Evolutionary conservation across 768 basidiomycete genomes (phyloP).

Genomic region (Phlebiopsis flavidoalba): DNA sequence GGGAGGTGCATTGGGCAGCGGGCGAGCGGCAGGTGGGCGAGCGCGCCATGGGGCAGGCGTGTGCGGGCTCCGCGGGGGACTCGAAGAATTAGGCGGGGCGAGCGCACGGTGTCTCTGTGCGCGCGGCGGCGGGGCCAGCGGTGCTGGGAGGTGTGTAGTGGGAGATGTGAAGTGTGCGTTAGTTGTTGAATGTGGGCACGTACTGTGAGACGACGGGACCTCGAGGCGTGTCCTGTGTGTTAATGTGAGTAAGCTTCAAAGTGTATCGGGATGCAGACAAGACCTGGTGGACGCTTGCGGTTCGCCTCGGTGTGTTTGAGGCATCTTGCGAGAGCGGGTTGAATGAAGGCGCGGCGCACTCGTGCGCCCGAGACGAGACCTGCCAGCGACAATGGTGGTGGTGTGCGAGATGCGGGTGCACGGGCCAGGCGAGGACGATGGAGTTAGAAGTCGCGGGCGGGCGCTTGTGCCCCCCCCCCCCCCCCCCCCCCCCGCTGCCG

Average conservation of each 20-base stretch:
- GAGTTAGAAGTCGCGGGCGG: neutral
- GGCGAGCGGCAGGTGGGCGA: conserved; percentile 25
- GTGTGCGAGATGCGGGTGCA: neutral
- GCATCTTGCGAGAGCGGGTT: conserved; percentile 88
- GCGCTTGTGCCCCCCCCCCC: no score
- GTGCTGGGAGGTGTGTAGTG: conserved; percentile 69
- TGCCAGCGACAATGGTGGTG: conserved; percentile 57
- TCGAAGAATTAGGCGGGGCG: conserved; percentile 82
- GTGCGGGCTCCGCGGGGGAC: conserved; percentile 7
- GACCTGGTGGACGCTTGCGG: conserved; percentile 83
- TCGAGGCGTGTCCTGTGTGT: conserved; percentile 61
- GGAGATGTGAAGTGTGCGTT: neutral
- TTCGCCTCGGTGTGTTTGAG: conserved; percentile 88
- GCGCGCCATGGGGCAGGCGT: neutral
- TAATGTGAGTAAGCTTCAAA: neutral
- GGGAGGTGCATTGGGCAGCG: conserved; percentile 24
- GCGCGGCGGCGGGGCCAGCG: conserved; percentile 45
- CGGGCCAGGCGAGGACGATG: neutral
- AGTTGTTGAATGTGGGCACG: conserved; percentile 15
- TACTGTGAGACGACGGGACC: conserved; percentile 69
- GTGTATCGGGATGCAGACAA: conserved; percentile 16
- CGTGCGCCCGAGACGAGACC: conserved; percentile 81
- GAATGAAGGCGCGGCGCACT: conserved; percentile 76
- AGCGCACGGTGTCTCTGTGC: conserved; percentile 67
- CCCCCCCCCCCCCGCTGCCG: neutral